Conservation (phyloP, 495 filamentous ascomycete species). For the Tuber borchii region DNA sequence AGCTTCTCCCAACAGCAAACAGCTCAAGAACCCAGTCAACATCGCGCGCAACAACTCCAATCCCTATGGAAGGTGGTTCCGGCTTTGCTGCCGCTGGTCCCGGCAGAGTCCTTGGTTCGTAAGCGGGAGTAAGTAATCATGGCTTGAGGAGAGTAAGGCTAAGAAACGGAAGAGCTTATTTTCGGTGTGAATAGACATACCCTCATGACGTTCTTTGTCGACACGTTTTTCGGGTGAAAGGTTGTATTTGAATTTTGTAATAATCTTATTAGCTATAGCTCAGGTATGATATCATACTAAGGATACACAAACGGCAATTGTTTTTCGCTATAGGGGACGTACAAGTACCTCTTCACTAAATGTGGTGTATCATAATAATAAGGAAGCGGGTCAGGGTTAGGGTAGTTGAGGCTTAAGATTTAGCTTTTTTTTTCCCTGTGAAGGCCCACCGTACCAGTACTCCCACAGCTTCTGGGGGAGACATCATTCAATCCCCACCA, state of each 20-base stretch:
- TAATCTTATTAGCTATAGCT: not conserved
- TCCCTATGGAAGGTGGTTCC: slow-evolving; percentile 6
- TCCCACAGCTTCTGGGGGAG: not conserved
- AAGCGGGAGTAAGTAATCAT: not conserved
- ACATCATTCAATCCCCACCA: not conserved
- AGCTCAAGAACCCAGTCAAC: slow-evolving; percentile 16
- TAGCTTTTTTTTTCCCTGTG: not conserved
- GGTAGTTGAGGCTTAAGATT: not conserved
- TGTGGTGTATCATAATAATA: not conserved
- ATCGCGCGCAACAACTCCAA: not conserved
- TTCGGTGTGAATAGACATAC: slow-evolving; percentile 16
- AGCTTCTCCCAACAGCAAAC: slow-evolving; percentile 31
- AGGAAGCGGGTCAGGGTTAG: not conserved
- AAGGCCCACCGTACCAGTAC: not conserved
- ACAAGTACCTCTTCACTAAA: not conserved
- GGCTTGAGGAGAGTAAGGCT: not conserved
- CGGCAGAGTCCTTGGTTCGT: slow-evolving; percentile 21
- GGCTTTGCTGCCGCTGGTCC: slow-evolving; percentile 22
- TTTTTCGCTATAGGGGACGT: not conserved
- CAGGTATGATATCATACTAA: not conserved
- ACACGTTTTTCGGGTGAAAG: not conserved
- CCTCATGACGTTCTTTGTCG: not conserved
- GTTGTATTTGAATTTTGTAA: not conserved
- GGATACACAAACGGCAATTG: not conserved
- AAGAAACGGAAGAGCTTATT: not conserved